Conservation (phyloP, 192 early-diverging fungal species). For the Lunasporangiospora selenospora region DNA sequence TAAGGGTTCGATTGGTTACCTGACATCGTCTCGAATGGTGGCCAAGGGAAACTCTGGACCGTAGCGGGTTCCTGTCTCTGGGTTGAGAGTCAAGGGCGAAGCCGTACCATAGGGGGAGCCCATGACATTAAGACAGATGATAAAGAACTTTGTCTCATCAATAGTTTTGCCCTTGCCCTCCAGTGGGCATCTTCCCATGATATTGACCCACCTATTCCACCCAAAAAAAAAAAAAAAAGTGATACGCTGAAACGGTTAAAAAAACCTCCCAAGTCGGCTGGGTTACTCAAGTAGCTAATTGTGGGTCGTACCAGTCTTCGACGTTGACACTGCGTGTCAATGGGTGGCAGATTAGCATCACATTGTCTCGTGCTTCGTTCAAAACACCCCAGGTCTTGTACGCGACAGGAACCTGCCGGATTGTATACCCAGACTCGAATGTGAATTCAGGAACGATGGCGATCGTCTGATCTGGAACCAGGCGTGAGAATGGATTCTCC, state of each 20-base stretch:
- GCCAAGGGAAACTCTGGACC: conserved; percentile 93
- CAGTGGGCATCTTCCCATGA: conserved; percentile 62
- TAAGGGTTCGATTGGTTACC: conserved; percentile 30
- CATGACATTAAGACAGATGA: conserved; percentile 93
- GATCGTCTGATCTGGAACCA: conserved; percentile 72
- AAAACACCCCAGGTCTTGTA: conserved; percentile 98
- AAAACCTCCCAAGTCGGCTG: not conserved
- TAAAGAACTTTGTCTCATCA: conserved; percentile 90
- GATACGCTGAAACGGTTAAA: not conserved
- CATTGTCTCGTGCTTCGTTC: conserved; percentile 76
- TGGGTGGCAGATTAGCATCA: conserved; percentile 97
- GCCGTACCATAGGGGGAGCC: conserved; percentile 94
- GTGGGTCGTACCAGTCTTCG: conserved; percentile 81
- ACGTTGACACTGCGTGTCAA: conserved; percentile 93
- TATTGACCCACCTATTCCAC: conserved; percentile 71
- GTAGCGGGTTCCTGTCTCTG: conserved; percentile 74
- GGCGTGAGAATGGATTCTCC: conserved; percentile 62
- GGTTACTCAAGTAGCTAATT: not conserved
- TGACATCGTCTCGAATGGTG: conserved; percentile 89
- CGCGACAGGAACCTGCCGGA: conserved; percentile 84
- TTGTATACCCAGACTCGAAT: conserved; percentile 80
- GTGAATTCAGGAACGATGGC: conserved; percentile 70
- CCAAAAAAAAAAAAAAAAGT: not conserved
- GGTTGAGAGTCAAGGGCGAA: conserved; percentile 86
- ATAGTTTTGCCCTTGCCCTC: conserved; percentile 87